A percentile compares a stretch with the other conserved stretches of the same genome.
Conservation (phyloP, 305 asterid genomes). For the Stenogyne calaminthoides region DNA sequence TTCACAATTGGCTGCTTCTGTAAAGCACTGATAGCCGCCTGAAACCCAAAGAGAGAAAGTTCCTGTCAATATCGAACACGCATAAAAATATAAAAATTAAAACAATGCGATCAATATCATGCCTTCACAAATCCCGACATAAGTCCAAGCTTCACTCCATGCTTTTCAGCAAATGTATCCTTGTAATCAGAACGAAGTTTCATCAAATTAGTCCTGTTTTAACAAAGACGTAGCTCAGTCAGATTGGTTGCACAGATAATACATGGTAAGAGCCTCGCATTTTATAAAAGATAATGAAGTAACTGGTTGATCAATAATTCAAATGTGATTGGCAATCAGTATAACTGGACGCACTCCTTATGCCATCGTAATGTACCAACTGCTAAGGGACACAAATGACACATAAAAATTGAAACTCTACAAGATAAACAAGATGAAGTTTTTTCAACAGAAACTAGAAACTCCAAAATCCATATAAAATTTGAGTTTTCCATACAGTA, state of each 20-base stretch:
- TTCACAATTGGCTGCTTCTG: constrained; percentile 93
- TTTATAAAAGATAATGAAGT: constrained; percentile 10
- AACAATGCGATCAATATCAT: constrained; percentile 29
- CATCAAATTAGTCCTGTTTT: constrained; percentile 96
- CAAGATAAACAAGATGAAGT: not conserved
- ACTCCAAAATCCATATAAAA: constrained; percentile 4
- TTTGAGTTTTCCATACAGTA: constrained; percentile 1
- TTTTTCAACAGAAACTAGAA: not conserved
- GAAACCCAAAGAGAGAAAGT: constrained; percentile 34
- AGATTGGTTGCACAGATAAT: constrained; percentile 15
- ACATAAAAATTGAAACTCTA: not conserved
- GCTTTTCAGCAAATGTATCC: constrained; percentile 91
- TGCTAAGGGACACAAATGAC: not conserved
- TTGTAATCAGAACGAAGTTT: constrained; percentile 95
- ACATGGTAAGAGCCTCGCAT: not conserved
- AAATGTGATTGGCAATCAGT: not conserved
- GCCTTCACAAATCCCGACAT: constrained; percentile 98
- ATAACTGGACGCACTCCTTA: constrained; percentile 10
- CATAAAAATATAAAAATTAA: not conserved
- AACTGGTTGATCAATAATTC: constrained; percentile 19
- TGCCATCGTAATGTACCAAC: constrained; percentile 14
- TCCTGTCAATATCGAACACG: constrained; percentile 14
- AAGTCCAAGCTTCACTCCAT: constrained; percentile 93
- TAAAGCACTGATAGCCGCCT: constrained; percentile 96
- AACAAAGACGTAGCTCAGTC: constrained; percentile 19